A percentile compares a stretch with the other conserved stretches of the same genome.
Evolutionary conservation across 2,329 filamentous ascomycete species (phyloP).

Genomic region (Onygenales sp.): DNA sequence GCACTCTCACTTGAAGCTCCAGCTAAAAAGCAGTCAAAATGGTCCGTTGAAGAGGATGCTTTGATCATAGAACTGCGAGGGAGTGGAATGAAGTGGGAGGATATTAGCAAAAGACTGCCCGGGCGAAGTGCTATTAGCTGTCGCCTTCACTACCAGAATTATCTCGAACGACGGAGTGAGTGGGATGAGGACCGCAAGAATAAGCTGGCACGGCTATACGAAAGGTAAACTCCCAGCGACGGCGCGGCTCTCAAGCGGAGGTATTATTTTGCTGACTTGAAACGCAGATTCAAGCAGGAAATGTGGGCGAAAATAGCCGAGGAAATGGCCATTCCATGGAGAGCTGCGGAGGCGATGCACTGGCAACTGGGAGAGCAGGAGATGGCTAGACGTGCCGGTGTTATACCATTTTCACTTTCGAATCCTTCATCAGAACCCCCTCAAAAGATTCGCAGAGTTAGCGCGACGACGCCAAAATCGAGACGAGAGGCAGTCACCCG

Average conservation of each 20-base stretch:
- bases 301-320: conserved; percentile 97
- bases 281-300: conserved; percentile 77
- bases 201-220: conserved; percentile 87
- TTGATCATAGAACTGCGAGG: conserved; percentile 85
- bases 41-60: conserved; percentile 84
- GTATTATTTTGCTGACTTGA: conserved; percentile 47
- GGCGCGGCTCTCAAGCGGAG: background rate
- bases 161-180: conserved; percentile 81
- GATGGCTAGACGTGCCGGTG: conserved; percentile 63
- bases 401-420: conserved; percentile 70
- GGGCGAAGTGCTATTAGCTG: conserved; percentile 91
- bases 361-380: conserved; percentile 92
- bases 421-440: conserved; percentile 45
- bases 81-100: conserved; percentile 95
- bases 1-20: conserved; percentile 40
- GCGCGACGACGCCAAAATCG: conserved; percentile 28
- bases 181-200: conserved; percentile 99
- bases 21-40: conserved; percentile 91
- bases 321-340: conserved; percentile 91
- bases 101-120: conserved; percentile 83
- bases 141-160: conserved; percentile 92
- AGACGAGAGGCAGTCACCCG: conserved; percentile 28
- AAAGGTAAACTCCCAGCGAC: conserved; percentile 54
- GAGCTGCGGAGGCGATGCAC: conserved; percentile 94
- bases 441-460: conserved; percentile 27